Evolutionary conservation across 345 rosid species (phyloP).

Genomic region (Linum usitatissimum): DNA sequence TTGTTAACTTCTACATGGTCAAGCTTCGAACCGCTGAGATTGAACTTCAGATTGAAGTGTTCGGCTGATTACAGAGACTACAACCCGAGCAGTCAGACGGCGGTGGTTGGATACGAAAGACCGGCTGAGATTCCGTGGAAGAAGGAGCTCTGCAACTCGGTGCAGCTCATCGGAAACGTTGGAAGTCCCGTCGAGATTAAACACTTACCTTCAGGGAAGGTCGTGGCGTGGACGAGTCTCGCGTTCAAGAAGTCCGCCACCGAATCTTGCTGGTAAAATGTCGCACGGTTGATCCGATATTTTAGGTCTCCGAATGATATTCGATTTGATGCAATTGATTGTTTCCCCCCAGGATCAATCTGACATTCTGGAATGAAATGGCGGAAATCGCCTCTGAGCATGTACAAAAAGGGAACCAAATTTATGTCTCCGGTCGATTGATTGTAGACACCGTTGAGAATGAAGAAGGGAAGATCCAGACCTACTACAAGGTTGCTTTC

Average conservation of each 20-base stretch:
- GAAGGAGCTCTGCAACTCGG: constrained; percentile 47
- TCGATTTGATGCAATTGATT: constrained; percentile 1
- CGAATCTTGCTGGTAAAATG: constrained; percentile 36
- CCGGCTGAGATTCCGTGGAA: constrained; percentile 45
- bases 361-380: constrained; percentile 60
- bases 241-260: constrained; percentile 41
- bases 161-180: constrained; percentile 45
- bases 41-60: constrained; percentile 21
- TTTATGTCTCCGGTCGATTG: constrained; percentile 51
- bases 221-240: constrained; percentile 50
- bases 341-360: constrained; percentile 33
- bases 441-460: constrained; percentile 38
- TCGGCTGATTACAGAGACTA: constrained; percentile 26
- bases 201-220: constrained; percentile 46
- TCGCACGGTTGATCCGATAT: not conserved
- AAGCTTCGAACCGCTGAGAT: not conserved
- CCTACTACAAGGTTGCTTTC: constrained; percentile 41
- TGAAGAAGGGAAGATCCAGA: constrained; percentile 45
- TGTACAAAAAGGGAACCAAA: constrained; percentile 49
- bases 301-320: not conserved
- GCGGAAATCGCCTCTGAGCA: constrained; percentile 43
- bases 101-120: constrained; percentile 14
- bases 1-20: not conserved
- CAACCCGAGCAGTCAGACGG: constrained; percentile 11
- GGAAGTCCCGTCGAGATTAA: constrained; percentile 42